Percentiles rank a stretch among this genome's conserved stretches.
Conservation (phyloP, 108 stramenopile genomes). For the Cyclotella cryptica region DNA sequence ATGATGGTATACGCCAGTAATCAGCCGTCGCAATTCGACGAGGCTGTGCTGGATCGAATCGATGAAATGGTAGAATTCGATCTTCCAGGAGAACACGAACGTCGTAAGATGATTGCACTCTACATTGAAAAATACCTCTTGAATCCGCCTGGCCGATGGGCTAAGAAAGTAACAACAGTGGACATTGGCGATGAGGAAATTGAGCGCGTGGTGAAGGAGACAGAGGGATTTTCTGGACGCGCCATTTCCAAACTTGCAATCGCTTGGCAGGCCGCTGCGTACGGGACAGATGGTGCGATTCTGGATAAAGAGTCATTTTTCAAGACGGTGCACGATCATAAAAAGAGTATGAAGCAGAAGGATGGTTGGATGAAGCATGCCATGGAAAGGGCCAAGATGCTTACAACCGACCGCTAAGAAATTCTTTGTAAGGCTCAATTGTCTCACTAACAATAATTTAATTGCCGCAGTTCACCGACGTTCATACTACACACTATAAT, state of each 20-base stretch:
- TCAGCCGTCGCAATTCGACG: slow-evolving; percentile 97
- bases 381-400: slow-evolving; percentile 66
- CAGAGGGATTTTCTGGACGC: slow-evolving; percentile 97
- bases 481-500: too few relatives aligned
- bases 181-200: slow-evolving; percentile 89
- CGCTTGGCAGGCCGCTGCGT: slow-evolving; percentile 99
- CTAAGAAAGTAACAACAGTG: slow-evolving; percentile 79
- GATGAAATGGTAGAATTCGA: slow-evolving; percentile 99
- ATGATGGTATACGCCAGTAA: slow-evolving; percentile 99
- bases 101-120: slow-evolving; percentile 91
- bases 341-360: slow-evolving; percentile 80
- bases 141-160: slow-evolving; percentile 79
- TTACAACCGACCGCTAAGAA: slow-evolving; percentile 68
- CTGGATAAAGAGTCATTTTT: slow-evolving; percentile 83
- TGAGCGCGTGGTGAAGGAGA: slow-evolving; percentile 81
- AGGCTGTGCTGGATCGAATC: slow-evolving; percentile 97
- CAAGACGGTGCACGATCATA: slow-evolving; percentile 85
- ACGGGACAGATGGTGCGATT: slow-evolving; percentile 91
- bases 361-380: slow-evolving; percentile 85
- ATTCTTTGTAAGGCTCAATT: too few relatives aligned
- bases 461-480: too few relatives aligned
- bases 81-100: slow-evolving; percentile 89
- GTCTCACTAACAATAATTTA: too few relatives aligned
- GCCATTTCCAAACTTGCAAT: slow-evolving; percentile 98
- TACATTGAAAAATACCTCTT: slow-evolving; percentile 98